phyloP scores from a whole-genome alignment of 2,329 filamentous ascomycete species.

The Juglanconis oblonga region DNA sequence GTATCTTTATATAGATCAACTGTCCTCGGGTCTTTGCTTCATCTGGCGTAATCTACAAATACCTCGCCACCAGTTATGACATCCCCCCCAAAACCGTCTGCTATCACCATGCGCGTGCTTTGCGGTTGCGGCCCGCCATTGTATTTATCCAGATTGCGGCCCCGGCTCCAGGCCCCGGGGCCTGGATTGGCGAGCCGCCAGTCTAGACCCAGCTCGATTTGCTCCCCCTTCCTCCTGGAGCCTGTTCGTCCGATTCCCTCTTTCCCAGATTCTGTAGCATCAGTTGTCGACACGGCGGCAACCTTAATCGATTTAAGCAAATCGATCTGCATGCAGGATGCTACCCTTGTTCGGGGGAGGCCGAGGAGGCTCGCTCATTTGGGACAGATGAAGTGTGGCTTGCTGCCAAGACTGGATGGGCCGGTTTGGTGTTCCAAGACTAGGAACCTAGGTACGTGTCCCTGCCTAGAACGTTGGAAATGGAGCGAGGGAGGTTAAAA shows the following conservation, averaged over 20 bases:
- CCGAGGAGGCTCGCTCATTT: not conserved
- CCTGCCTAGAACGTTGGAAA: too few relatives aligned
- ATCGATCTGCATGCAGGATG: too few relatives aligned
- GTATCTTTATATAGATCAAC: too few relatives aligned
- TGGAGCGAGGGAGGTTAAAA: too few relatives aligned
- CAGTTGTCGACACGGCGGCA: not conserved
- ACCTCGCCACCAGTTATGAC: too few relatives aligned
- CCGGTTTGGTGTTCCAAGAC: not conserved
- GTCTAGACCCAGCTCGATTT: not conserved
- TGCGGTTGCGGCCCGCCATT: not conserved
- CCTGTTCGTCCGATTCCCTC: not conserved
- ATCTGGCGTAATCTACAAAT: too few relatives aligned
- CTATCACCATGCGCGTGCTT: not conserved
- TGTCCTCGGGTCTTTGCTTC: too few relatives aligned
- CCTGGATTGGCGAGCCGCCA: not conserved
- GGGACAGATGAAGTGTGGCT: constrained; percentile 8
- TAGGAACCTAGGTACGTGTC: too few relatives aligned
- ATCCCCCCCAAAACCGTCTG: not conserved
- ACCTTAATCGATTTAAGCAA: constrained; percentile 13
- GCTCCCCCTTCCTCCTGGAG: not conserved
- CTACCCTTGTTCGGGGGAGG: too few relatives aligned
- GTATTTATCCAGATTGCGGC: constrained; percentile 14
- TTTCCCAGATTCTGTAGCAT: too few relatives aligned
- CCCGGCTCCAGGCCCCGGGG: constrained; percentile 4
- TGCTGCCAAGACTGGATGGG: not conserved